phyloP scores from a whole-genome alignment of 495 filamentous ascomycete species.

The Neurospora hispaniola region DNA sequence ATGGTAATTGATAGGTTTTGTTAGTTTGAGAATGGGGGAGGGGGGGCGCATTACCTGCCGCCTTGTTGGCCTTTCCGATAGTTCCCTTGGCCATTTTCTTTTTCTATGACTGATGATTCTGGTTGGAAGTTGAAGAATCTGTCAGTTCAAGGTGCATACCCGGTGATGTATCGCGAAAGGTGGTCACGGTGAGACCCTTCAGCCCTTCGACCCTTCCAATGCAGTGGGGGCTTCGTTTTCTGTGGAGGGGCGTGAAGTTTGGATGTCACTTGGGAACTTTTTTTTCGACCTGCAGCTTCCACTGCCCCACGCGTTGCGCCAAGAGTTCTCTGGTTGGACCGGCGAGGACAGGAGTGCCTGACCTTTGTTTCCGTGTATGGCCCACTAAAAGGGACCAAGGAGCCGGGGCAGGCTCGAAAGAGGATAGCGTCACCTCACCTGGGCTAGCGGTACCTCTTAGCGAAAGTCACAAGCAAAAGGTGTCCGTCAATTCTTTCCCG shows the following conservation, averaged over 20 bases:
- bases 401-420: not conserved
- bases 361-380: not conserved
- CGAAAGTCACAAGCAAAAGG: not conserved
- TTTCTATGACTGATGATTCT: not conserved
- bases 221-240: not conserved
- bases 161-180: not conserved
- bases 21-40: not conserved
- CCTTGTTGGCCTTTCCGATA: conserved; percentile 29
- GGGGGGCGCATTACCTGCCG: conserved; percentile 13
- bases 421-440: not conserved
- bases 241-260: not conserved
- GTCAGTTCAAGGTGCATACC: not conserved
- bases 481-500: not conserved
- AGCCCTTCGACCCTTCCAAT: not conserved
- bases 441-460: not conserved
- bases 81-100: conserved; percentile 30
- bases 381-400: not conserved
- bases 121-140: not conserved
- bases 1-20: not conserved
- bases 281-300: not conserved
- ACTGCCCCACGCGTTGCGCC: not conserved
- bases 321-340: not conserved
- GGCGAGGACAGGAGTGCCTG: not conserved
- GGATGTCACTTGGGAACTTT: not conserved
- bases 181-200: not conserved